Conservation (phyloP, 306 rosid genomes). For the Cicer chorassanicum region DNA sequence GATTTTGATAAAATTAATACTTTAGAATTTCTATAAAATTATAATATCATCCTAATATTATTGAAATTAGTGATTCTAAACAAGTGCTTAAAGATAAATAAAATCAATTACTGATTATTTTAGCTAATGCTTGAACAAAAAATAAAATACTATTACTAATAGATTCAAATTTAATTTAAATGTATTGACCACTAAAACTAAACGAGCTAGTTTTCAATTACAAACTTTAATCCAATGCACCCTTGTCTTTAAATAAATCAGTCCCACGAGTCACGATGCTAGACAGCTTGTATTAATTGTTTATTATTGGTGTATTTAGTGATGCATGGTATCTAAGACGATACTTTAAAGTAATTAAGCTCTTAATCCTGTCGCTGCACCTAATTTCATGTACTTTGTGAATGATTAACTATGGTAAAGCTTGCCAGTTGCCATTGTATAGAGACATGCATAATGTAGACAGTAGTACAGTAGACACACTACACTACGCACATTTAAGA, state of each 20-base stretch:
- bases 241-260: constrained; percentile 49
- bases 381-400: constrained; percentile 5
- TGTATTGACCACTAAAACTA: no score
- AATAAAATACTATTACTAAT: no score
- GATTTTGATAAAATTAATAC: no score
- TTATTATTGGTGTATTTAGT: constrained; percentile 38
- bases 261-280: constrained; percentile 47
- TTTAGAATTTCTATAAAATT: no score
- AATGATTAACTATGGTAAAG: constrained; percentile 24
- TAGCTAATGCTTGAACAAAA: no score
- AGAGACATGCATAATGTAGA: neutral
- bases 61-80: no score
- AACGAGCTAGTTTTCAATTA: no score
- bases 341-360: constrained; percentile 37
- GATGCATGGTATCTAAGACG: constrained; percentile 42
- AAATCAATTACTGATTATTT: no score
- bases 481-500: neutral
- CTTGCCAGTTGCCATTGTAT: neutral
- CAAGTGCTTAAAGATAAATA: no score
- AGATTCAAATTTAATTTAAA: no score
- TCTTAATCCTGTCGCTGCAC: constrained; percentile 27
- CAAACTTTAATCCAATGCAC: constrained; percentile 40
- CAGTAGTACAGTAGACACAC: neutral
- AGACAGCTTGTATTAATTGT: constrained; percentile 56
- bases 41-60: no score